Evolutionary conservation across 495 filamentous ascomycete species (phyloP).

Genomic region (Tuber indicum): DNA sequence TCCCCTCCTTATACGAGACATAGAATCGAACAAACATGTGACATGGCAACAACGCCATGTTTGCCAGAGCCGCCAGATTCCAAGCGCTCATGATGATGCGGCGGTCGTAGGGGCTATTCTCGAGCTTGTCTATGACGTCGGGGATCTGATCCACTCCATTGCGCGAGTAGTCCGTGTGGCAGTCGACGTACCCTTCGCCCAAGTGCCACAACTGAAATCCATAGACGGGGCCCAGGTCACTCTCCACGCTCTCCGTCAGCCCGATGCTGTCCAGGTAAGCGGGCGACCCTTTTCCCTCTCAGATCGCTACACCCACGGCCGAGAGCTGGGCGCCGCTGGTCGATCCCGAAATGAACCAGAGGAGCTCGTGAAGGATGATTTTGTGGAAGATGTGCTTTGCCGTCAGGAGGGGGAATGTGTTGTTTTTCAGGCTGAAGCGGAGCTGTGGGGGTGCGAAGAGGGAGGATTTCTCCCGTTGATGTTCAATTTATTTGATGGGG

Average conservation of each 20-base stretch:
- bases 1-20: slow-evolving; percentile 59
- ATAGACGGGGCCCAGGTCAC: slow-evolving; percentile 93
- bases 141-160: slow-evolving; percentile 88
- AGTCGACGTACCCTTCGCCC: slow-evolving; percentile 77
- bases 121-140: slow-evolving; percentile 74
- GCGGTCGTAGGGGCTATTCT: slow-evolving; percentile 74
- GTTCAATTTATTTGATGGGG: slow-evolving; percentile 51
- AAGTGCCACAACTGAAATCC: slow-evolving; percentile 99
- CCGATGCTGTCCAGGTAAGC: slow-evolving; percentile 79
- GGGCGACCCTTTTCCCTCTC: slow-evolving; percentile 93
- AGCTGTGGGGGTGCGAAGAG: slow-evolving; percentile 80
- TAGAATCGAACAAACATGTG: slow-evolving; percentile 99
- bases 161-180: slow-evolving; percentile 72
- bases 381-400: slow-evolving; percentile 94
- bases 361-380: slow-evolving; percentile 84
- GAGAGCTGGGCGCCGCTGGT: slow-evolving; percentile 71
- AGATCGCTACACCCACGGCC: slow-evolving; percentile 81
- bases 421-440: slow-evolving; percentile 67
- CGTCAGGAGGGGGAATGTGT: slow-evolving; percentile 82
- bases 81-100: slow-evolving; percentile 85
- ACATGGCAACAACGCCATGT: slow-evolving; percentile 94
- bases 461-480: slow-evolving; percentile 81
- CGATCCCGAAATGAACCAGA: slow-evolving; percentile 86
- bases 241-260: slow-evolving; percentile 66
- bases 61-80: slow-evolving; percentile 77